Evolutionary conservation across 1,139 yeast genomes (phyloP).

Genomic region (Protomyces gravidus): DNA sequence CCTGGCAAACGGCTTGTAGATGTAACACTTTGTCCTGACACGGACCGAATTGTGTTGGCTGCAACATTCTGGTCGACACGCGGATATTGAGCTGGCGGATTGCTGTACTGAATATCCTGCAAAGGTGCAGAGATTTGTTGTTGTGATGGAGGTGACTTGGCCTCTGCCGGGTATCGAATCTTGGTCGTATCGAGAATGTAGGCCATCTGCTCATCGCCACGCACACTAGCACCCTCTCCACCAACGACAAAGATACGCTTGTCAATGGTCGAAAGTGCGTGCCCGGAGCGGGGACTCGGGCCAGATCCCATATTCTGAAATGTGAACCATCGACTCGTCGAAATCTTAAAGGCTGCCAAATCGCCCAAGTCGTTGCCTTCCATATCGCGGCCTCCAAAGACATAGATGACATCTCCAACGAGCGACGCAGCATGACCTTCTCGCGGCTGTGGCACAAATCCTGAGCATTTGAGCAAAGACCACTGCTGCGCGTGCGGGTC

Average conservation of each 20-base stretch:
- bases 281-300: constrained; percentile 93
- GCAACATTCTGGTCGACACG: not conserved
- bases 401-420: constrained; percentile 72
- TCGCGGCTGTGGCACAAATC: constrained; percentile 73
- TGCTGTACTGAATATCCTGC: not conserved
- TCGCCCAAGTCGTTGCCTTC: constrained; percentile 67
- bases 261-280: constrained; percentile 71
- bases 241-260: constrained; percentile 83
- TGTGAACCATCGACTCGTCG: constrained; percentile 68
- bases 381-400: constrained; percentile 85
- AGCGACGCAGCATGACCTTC: constrained; percentile 88
- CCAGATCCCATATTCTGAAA: constrained; percentile 54
- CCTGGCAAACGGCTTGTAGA: constrained; percentile 17
- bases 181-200: constrained; percentile 44
- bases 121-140: not conserved
- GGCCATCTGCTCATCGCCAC: constrained; percentile 40
- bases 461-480: constrained; percentile 51
- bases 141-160: not conserved
- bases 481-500: constrained; percentile 68
- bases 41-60: constrained; percentile 14
- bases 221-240: constrained; percentile 46
- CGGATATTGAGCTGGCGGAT: not conserved
- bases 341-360: constrained; percentile 71
- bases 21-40: constrained; percentile 21
- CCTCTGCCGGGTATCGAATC: constrained; percentile 35